These are phyloP conservation scores for Tolypocladium nubicola DNA, from an alignment of 2,329 filamentous ascomycete species.

Conservation along the genomic window DNA sequence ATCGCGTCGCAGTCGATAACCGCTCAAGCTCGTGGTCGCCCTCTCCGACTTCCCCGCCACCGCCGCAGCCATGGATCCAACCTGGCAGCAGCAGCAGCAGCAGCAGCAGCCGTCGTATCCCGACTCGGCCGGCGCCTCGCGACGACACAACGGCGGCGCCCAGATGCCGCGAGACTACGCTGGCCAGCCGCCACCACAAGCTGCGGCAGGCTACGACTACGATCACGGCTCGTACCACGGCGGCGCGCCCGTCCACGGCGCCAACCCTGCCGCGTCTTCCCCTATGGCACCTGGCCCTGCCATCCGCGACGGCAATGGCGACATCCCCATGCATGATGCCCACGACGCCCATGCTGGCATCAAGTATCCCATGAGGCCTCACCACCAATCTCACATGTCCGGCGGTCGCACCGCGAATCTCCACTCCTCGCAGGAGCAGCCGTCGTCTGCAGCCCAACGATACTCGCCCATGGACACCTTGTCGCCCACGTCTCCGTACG, in stretches of 20 bases:
- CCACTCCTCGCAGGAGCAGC: conserved; percentile 53
- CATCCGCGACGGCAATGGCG: conserved; percentile 61
- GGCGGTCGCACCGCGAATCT: conserved; percentile 45
- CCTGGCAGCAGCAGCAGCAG: conserved; percentile 51
- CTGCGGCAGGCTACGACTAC: conserved; percentile 32
- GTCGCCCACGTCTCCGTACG: conserved; percentile 71
- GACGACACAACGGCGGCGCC: conserved; percentile 48
- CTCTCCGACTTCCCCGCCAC: conserved; percentile 5
- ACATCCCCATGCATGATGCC: conserved; percentile 78
- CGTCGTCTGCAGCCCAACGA: conserved; percentile 74
- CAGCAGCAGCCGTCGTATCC: conserved; percentile 40
- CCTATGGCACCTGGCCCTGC: conserved; percentile 42
- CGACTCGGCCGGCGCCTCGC: conserved; percentile 51
- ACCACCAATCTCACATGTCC: conserved; percentile 63
- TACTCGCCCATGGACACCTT: conserved; percentile 94
- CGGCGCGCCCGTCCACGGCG: conserved; percentile 19
- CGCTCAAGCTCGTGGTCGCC: neutral
- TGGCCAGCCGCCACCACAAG: conserved; percentile 19
- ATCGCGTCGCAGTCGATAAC: neutral
- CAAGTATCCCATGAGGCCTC: conserved; percentile 75
- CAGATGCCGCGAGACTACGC: conserved; percentile 39
- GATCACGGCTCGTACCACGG: conserved; percentile 59
- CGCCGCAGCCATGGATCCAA: conserved; percentile 34
- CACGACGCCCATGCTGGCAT: conserved; percentile 73
- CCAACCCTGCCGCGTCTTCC: conserved; percentile 42